phyloP scores from a whole-genome alignment of 495 filamentous ascomycete species.

The Penicillium paradoxum region DNA sequence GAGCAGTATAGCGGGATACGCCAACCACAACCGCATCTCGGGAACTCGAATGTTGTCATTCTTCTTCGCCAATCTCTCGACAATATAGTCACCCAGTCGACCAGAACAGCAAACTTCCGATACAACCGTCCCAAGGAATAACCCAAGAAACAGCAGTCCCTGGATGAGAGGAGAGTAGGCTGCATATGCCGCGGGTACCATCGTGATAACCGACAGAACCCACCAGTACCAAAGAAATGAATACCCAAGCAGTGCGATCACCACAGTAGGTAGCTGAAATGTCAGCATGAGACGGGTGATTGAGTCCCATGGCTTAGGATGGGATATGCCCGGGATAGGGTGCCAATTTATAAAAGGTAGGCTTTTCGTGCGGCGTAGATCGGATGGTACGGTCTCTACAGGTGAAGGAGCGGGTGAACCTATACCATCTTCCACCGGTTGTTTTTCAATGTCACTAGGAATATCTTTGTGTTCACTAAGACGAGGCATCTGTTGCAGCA shows the following conservation, averaged over 20 bases:
- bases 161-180: conserved; percentile 49
- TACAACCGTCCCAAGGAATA: conserved; percentile 52
- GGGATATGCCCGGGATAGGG: conserved; percentile 49
- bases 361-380: conserved; percentile 41
- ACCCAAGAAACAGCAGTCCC: conserved; percentile 53
- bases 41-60: conserved; percentile 45
- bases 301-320: conserved; percentile 50
- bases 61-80: conserved; percentile 41
- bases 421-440: background rate
- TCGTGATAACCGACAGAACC: conserved; percentile 56
- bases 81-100: conserved; percentile 47
- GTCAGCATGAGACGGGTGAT: conserved; percentile 44
- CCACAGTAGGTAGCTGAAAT: conserved; percentile 44
- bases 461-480: background rate
- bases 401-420: too few relatives aligned
- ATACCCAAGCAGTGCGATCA: conserved; percentile 46
- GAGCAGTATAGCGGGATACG: conserved; percentile 50
- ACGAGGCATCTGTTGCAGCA: conserved; percentile 39
- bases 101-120: conserved; percentile 54
- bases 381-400: conserved; percentile 1
- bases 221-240: conserved; percentile 62
- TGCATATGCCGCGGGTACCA: conserved; percentile 55
- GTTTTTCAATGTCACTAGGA: conserved; percentile 28
- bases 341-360: conserved; percentile 48
- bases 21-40: conserved; percentile 58